Evolutionary conservation across 352 stramenopile genomes (phyloP), one percentile per base, ranked within the genome.

Genomic region (Phytophthora tentaculata): DNA sequence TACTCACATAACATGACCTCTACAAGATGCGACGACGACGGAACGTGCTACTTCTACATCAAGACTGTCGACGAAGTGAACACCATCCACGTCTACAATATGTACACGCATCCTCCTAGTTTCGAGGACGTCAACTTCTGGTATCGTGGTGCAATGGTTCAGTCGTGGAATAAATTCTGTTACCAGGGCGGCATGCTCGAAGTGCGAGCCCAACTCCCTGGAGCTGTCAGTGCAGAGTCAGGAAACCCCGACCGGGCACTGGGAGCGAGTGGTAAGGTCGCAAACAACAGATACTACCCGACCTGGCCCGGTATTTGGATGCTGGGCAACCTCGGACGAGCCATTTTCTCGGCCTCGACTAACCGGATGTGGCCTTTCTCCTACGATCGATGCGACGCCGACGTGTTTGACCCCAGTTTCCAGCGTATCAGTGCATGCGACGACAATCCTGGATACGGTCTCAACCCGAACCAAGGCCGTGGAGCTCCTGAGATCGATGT

Each of bases 81-180:
- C 37, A 53, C 50, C 2, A 64, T 86, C 20, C 71, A 59, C 6
- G 86, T 89, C 24, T 95, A 91, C 43, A 81, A 98, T 39, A 71
- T 62, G 59, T 85, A 80, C 51, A 70, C 49, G 7, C 71, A 76
- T 26, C 77, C 77, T 45, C 77, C 77, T 6, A 73, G 47, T n/a
- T 89, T 77, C 57, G 41, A 83, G 45, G 72, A 73, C 17, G 74
- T 79, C 47, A 39, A 71, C 32, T 90, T 88, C 55, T 76, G 49
- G 54, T 90, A 91, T 50, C 77, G 79, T n/a, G 87, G 78, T 13
- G 94, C 76, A 5, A 98, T 98, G 92, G 56, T 98, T 2, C 92
- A 98, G 73, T 86, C 75, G 0, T 98, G 93, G 95, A 98, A 98
- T 69, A 98, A 98, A 56, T 98, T 98, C 68, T 98, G 95, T 69